Evolutionary conservation across 2,329 filamentous ascomycete genomes (phyloP).

Genomic region (Westerdykella ornata): DNA sequence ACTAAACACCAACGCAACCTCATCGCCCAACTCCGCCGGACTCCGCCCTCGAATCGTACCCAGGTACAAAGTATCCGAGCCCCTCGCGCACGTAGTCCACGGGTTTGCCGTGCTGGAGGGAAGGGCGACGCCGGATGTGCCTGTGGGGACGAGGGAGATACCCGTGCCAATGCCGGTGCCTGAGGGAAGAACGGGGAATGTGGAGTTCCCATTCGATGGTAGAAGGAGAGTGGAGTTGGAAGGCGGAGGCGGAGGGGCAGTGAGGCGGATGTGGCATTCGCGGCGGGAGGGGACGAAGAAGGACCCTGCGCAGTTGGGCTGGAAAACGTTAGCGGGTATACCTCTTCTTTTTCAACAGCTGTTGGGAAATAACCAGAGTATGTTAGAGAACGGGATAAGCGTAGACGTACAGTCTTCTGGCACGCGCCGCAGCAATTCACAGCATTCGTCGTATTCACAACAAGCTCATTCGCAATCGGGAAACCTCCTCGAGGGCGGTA

Average conservation of each 20-base stretch:
- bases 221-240: background rate
- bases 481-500: slow-evolving; percentile 16
- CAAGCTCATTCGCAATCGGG: slow-evolving; percentile 17
- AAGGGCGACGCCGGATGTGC: slow-evolving; percentile 3
- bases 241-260: slow-evolving; percentile 4
- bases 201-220: no score
- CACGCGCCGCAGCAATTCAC: slow-evolving; percentile 22
- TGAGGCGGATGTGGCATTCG: slow-evolving; percentile 22
- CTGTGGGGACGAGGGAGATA: slow-evolving; percentile 2
- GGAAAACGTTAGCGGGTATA: slow-evolving; percentile 1
- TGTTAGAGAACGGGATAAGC: background rate
- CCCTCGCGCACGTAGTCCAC: slow-evolving; percentile 4
- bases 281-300: slow-evolving; percentile 15
- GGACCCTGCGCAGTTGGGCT: slow-evolving; percentile 21
- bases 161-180: slow-evolving; percentile 1
- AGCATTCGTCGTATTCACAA: slow-evolving; percentile 9
- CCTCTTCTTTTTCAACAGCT: background rate
- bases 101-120: slow-evolving; percentile 6
- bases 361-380: background rate
- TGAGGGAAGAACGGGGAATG: background rate
- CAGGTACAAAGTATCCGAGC: slow-evolving; percentile 14
- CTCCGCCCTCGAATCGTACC: slow-evolving; percentile 16
- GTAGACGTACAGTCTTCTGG: slow-evolving; percentile 17
- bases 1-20: slow-evolving; percentile 13
- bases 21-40: slow-evolving; percentile 7